Evolutionary conservation across 805 yeast species (phyloP).

Genomic region (Cyberlindnera amylophila): DNA sequence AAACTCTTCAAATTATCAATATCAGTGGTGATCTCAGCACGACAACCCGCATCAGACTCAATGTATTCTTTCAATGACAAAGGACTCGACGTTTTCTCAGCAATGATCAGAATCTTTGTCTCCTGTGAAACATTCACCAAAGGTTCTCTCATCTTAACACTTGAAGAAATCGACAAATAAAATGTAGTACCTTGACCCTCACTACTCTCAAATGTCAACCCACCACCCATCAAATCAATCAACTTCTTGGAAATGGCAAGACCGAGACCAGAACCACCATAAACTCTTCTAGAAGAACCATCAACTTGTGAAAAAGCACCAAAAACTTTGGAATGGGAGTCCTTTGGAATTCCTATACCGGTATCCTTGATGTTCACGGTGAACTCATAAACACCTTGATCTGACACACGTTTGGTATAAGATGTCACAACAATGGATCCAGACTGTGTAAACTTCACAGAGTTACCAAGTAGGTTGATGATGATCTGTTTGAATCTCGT

Average conservation of each 20-base stretch:
- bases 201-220: conserved; percentile 75
- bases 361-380: conserved; percentile 84
- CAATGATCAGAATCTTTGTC: conserved; percentile 11
- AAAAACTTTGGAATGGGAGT: conserved; percentile 75
- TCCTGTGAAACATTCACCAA: not conserved
- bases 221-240: conserved; percentile 87
- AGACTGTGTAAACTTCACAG: conserved; percentile 75
- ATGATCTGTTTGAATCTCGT: conserved; percentile 82
- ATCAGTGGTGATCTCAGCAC: conserved; percentile 5
- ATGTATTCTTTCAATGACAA: conserved; percentile 14
- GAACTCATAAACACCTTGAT: conserved; percentile 40
- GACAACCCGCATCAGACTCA: conserved; percentile 3
- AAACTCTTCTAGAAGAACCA: conserved; percentile 85
- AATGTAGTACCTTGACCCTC: conserved; percentile 80
- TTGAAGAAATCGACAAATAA: conserved; percentile 60
- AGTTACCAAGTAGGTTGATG: conserved; percentile 79
- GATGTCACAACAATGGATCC: conserved; percentile 79
- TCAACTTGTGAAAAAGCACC: conserved; percentile 91
- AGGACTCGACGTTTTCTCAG: conserved; percentile 3
- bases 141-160: not conserved
- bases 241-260: conserved; percentile 80
- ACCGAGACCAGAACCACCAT: conserved; percentile 90
- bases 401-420: conserved; percentile 38
- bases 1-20: not conserved
- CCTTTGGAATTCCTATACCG: conserved; percentile 83